Base-by-base conservation (phyloP, 306 rosid genomes). In the Vigna reflexopilosa region DNA sequence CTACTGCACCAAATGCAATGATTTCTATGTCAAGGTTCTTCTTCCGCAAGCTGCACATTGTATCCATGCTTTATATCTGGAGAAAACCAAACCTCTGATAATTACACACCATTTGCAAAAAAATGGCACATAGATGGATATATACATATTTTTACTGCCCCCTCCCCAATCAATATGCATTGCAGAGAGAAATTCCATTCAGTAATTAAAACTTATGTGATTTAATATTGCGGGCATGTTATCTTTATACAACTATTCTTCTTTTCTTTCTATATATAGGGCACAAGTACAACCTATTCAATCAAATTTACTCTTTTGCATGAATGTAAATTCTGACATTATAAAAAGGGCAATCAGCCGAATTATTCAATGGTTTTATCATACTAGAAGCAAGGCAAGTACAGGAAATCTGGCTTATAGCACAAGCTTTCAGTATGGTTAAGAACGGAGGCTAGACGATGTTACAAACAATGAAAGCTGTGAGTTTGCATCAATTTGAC, bases 21-120 rank as follows among this genome's bases (percentile, higher is more conserved):
- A 55, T 40, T 67, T 47, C 77, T 61, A 59, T 59, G 65, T 67
- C 55, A 67, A 17, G 85, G 84, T 73, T 88, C 91, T 52, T 93
- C 91, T 82, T 87, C 97, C 48, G 82, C 86, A 77, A 86, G 91
- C 82, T 84, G 87, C 92, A 89, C 87, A 70, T 84, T 80, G 87
- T 86, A 89, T 86, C 85, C 93, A 77, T 81, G 96, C 90, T 90
- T 85, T 77, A 89, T 83, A 77, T 84, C 98, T 91, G 93, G 62
- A 77, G 55, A 81, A 87, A 77, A 80, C 70, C 82, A 86, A 81
- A 85, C 73, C 70, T 76, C 75, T 63, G 77, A 81, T 59, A 71
- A 51, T 63, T 40, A 75, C 62, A 42, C 83, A 81, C 42, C 17
- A 76, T 24, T 66, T 30, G 16, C 64, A 79, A n/a, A 56, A 67